Percentiles rank a stretch among this genome's conserved stretches.
Evolutionary conservation across 306 rosid species (phyloP).

Genomic region (Citrullus colocynthis): DNA sequence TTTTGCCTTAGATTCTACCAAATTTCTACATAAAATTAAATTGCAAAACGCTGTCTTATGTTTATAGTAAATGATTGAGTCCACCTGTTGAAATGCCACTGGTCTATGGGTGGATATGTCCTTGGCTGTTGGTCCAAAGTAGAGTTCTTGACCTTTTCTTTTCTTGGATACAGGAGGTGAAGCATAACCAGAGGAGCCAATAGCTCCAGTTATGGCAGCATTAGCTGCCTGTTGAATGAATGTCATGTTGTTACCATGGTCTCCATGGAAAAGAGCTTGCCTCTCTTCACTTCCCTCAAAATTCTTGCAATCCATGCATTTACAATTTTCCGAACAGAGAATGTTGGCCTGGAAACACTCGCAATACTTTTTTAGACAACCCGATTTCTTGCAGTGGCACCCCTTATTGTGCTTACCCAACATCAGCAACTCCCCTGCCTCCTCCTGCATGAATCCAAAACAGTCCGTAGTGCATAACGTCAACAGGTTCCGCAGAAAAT

Average conservation of each 20-base stretch:
- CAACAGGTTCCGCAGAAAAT: background rate
- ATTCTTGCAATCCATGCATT: conserved; percentile 98
- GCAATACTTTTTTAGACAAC: conserved; percentile 94
- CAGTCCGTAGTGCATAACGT: background rate
- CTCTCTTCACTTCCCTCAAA: conserved; percentile 99
- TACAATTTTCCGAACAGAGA: conserved; percentile 97
- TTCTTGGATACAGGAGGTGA: conserved; percentile 72
- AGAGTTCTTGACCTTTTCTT: conserved; percentile 69
- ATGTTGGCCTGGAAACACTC: conserved; percentile 99
- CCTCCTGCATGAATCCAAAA: conserved; percentile 53
- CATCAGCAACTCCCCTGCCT: conserved; percentile 71
- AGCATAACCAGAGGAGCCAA: conserved; percentile 88
- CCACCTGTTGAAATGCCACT: conserved; percentile 77
- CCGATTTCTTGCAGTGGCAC: conserved; percentile 97
- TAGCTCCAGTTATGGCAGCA: conserved; percentile 99
- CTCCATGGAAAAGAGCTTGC: conserved; percentile 90
- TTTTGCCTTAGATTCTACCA: background rate
- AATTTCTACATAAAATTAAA: background rate
- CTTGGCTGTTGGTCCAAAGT: conserved; percentile 56
- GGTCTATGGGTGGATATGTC: conserved; percentile 52
- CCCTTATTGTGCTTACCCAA: conserved; percentile 96
- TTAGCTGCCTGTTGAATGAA: conserved; percentile 91
- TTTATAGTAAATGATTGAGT: conserved; percentile 8
- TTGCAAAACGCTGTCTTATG: background rate
- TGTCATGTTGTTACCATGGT: conserved; percentile 61